Evolutionary conservation across 2,329 filamentous ascomycete genomes (phyloP), one percentile per base, ranked within the genome.

Genomic region (Atkinsonella texensis): DNA sequence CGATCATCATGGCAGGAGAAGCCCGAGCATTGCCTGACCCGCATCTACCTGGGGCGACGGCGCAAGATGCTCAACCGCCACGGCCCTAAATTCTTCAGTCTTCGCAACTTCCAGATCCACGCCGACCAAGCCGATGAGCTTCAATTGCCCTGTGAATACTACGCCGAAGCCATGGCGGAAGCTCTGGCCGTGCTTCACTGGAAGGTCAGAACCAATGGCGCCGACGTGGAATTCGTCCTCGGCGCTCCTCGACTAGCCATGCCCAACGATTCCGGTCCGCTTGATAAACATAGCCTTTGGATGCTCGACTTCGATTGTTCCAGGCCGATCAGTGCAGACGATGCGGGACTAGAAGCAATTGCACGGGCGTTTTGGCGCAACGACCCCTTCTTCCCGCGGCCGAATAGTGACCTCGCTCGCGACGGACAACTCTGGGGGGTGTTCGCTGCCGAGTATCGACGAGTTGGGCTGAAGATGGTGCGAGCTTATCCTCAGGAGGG

Each of bases 191-290:
- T 73, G 2, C 62, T 80, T 48, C 71, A 77, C 53, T 81, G 74
- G 76, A 45, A 56, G 1, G 70, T 65, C 0, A 54, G 62, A 11
- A 58, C 77, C 0, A 75, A 81, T 54, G 76, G 69, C 0, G 73
- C 73, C 38, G 76, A 79, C 45, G 67, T 81, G 2, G 75, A 81
- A 47, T 80, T 79, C 55, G 77, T 81, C 0, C 67, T 81, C 2
- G 71, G 59, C 8, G 57, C 54, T 1, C 48, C 54, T 18, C 55
- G 59, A 50, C 15, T 8, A n/a, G 55, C 54, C 10, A 32, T 12
- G 2, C 48, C 46, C 2, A 11, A n/a, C 41, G 32, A 13, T 18
- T 38, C 49, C 9, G 48, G n/a, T 40, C 1, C 42, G 12, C 57
- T 74, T 0, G 68, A 66, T 0, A 10, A 53, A 0, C 68, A 73